Evolutionary conservation across 176 grass and related monocot genomes (phyloP).

Genomic region (Thinopyrum elongatum): DNA sequence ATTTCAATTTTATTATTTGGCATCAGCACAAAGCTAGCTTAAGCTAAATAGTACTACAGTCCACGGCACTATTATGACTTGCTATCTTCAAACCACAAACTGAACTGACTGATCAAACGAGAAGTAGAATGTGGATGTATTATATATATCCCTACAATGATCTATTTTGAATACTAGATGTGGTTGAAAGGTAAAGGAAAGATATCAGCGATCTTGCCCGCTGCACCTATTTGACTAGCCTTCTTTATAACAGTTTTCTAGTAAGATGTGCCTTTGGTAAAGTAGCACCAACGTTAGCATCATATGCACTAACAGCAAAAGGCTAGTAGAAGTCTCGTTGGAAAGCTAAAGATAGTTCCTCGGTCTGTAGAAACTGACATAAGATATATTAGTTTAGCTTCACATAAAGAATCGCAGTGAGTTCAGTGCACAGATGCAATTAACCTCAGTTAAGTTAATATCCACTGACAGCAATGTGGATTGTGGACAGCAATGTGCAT

Average conservation of each 20-base stretch:
- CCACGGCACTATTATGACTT: not conserved
- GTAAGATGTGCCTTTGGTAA: conserved; percentile 19
- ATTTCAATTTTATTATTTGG: conserved; percentile 5
- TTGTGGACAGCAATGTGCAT: not conserved
- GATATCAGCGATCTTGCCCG: conserved; percentile 20
- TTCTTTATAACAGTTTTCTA: conserved; percentile 14
- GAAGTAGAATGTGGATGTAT: not conserved
- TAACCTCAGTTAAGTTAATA: not conserved
- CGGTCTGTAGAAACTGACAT: conserved; percentile 13
- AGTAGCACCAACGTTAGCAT: conserved; percentile 12
- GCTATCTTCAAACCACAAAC: not conserved
- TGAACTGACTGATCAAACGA: not conserved
- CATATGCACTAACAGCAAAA: conserved; percentile 25
- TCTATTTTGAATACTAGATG: conserved; percentile 8
- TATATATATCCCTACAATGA: not conserved
- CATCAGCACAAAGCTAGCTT: not conserved
- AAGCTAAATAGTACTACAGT: not conserved
- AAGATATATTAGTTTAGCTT: conserved; percentile 20
- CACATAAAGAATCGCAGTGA: not conserved
- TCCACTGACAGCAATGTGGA: not conserved
- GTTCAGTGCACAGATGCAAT: conserved; percentile 6
- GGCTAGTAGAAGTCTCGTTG: conserved; percentile 1
- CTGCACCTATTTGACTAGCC: conserved; percentile 23
- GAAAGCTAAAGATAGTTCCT: conserved; percentile 20
- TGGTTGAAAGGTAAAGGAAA: conserved; percentile 24